Percentiles rank a stretch among this genome's conserved stretches.
These are phyloP conservation scores for Paracamarosporium sp. DNA, from an alignment of 2,329 filamentous ascomycete genomes.

Conservation along the genomic window DNA sequence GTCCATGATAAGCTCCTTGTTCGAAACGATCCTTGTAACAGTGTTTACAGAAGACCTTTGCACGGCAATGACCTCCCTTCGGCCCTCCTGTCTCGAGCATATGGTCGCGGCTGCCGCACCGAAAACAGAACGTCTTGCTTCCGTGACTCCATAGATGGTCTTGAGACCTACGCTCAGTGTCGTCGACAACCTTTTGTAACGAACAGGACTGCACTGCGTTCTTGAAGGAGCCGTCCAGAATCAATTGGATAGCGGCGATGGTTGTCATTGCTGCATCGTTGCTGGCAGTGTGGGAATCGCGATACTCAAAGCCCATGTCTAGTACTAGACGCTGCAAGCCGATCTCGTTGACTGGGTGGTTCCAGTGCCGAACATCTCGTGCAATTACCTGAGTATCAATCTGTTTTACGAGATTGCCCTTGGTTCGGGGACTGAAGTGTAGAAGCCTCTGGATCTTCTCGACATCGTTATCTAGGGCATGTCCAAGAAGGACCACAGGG, in stretches of 20 bases:
- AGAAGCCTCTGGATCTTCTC: slow-evolving; percentile 23
- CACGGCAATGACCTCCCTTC: background rate
- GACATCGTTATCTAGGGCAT: slow-evolving; percentile 26
- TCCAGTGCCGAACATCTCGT: slow-evolving; percentile 13
- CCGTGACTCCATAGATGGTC: background rate
- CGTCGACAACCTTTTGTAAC: background rate
- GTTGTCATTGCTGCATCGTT: slow-evolving; percentile 31
- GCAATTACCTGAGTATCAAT: slow-evolving; percentile 34
- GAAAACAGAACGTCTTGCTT: background rate
- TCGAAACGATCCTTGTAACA: background rate
- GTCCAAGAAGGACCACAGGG: slow-evolving; percentile 31
- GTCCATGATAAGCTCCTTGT: background rate
- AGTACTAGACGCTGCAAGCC: slow-evolving; percentile 16
- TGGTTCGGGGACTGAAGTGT: slow-evolving; percentile 15
- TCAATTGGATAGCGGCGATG: slow-evolving; percentile 29
- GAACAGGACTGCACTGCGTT: background rate
- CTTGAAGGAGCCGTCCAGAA: background rate
- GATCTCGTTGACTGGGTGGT: slow-evolving; percentile 13
- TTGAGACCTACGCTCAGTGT: background rate
- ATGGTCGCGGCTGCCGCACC: background rate
- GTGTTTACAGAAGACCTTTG: background rate
- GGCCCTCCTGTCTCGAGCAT: background rate
- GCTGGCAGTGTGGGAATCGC: slow-evolving; percentile 27
- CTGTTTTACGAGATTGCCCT: slow-evolving; percentile 19
- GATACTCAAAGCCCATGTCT: slow-evolving; percentile 18